phyloP scores from a whole-genome alignment of 202 grass and related monocot genomes.

The Setaria italica region DNA sequence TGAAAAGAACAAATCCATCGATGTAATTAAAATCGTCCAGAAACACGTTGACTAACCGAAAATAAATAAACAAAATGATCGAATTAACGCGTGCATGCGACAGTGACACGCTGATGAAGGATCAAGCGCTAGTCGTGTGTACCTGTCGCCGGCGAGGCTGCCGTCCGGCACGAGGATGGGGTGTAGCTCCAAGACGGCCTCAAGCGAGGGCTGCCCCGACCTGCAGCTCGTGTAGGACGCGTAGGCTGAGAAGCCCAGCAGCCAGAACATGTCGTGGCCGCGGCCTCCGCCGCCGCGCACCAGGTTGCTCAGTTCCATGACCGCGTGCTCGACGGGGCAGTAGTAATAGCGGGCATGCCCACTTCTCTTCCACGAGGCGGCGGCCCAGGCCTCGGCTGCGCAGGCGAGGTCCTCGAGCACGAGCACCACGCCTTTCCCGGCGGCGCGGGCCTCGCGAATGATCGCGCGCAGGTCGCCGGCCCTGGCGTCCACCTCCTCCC shows the following conservation, averaged over 20 bases:
- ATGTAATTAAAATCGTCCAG: no score
- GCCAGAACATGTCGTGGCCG: slow-evolving; percentile 53
- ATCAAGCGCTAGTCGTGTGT: not conserved
- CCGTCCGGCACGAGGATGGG: slow-evolving; percentile 38
- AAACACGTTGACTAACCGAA: not conserved
- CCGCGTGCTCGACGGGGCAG: slow-evolving; percentile 78
- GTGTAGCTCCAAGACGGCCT: slow-evolving; percentile 51
- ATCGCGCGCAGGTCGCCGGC: slow-evolving; percentile 63
- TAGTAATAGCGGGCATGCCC: slow-evolving; percentile 28
- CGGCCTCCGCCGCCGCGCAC: slow-evolving; percentile 39
- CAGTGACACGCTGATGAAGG: not conserved
- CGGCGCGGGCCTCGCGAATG: slow-evolving; percentile 54
- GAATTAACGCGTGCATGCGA: not conserved
- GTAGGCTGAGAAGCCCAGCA: slow-evolving; percentile 65
- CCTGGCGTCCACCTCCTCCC: slow-evolving; percentile 77
- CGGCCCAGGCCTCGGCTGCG: slow-evolving; percentile 61
- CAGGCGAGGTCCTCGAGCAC: slow-evolving; percentile 77
- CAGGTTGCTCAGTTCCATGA: slow-evolving; percentile 76
- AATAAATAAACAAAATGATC: no score
- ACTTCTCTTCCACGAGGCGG: slow-evolving; percentile 36
- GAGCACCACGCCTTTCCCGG: slow-evolving; percentile 66
- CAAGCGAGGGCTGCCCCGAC: slow-evolving; percentile 52
- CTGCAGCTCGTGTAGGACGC: slow-evolving; percentile 55
- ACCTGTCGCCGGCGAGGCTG: slow-evolving; percentile 19
- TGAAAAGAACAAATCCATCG: not conserved